Evolutionary conservation across 768 basidiomycete species (phyloP), one percentile per base, ranked within the genome.

Genomic region (Leccinum incarnatum): DNA sequence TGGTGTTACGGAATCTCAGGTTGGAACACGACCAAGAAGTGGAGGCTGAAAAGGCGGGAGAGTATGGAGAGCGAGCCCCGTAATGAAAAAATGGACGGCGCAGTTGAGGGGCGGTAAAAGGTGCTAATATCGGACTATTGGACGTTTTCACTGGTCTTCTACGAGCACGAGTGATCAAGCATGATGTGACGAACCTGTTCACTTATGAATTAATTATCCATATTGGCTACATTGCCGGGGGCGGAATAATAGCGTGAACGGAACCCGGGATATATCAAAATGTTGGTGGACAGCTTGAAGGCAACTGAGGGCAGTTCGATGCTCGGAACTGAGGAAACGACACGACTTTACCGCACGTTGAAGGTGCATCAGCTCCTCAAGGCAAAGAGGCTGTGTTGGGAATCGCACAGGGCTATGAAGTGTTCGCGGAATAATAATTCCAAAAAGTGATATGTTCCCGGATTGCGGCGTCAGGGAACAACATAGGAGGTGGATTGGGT

Each of bases 1-100:
- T 81, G 79, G 77, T 66, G 52, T 58, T 81, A 46, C 70, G 77
- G 45, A 68, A 73, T 52, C 69, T 83, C 29, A 81, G 74, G 69
- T 68, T 72, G 55, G 72, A 76, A 58, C 82, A 83, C 60, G 73
- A 79, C 56, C 59, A 51, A 34, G 61, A 72, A 54, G 71, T 80
- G 15, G 82, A 81, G 37, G 70, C 69, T 52, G 76, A 81, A 65
- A 58, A 62, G 36, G 73, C 78, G 7, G 81, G 80, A 25, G 72
- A 72, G 48, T 75, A 79, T 56, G 81, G 81, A 14, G 79, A 79
- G 59, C 81, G 81, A 2, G 34, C 75, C 37, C 48, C 72, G 49
- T 69, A 45, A 51, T 58, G 30, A 51, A 62, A 54, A 62, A 42
- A n/a, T n/a, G n/a, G 19, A 27, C 1, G 25, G 23, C 32, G 10